These are phyloP conservation scores for Xylariaceae sp. DNA, from an alignment of 2,329 filamentous ascomycete species.

Conservation along the genomic window DNA sequence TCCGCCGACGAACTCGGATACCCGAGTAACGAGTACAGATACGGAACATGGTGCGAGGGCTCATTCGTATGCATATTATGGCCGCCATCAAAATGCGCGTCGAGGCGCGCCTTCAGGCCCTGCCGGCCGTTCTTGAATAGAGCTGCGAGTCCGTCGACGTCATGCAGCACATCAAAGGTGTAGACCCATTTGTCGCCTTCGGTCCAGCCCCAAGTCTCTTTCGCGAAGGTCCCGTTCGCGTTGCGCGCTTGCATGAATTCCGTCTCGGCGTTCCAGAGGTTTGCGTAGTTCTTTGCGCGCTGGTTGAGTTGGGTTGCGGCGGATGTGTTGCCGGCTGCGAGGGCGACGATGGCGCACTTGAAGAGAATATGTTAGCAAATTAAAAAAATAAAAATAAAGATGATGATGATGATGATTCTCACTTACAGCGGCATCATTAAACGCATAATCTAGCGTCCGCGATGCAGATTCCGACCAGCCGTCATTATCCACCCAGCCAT, in stretches of 20 bases:
- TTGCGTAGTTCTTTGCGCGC: constrained; percentile 38
- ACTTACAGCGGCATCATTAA: constrained; percentile 38
- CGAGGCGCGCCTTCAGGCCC: constrained; percentile 39
- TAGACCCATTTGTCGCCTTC: constrained; percentile 48
- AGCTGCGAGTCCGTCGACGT: constrained; percentile 37
- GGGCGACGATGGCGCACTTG: constrained; percentile 36
- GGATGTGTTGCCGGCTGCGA: constrained; percentile 33
- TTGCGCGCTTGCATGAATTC: constrained; percentile 46
- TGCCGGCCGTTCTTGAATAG: constrained; percentile 35
- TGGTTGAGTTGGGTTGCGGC: constrained; percentile 31
- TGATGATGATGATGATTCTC: no score
- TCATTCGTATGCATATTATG: constrained; percentile 46
- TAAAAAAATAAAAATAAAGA: no score
- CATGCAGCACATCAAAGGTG: constrained; percentile 45
- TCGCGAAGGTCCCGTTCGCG: constrained; percentile 41
- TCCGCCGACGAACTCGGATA: constrained; percentile 37
- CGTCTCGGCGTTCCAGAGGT: constrained; percentile 40
- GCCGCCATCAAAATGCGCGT: constrained; percentile 40
- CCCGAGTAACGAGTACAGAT: constrained; percentile 41
- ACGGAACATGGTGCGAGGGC: constrained; percentile 44
- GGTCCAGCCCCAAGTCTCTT: constrained; percentile 42
- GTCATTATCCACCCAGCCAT: constrained; percentile 45
- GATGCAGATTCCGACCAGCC: constrained; percentile 43
- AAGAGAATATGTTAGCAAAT: neutral
- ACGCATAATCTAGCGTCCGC: constrained; percentile 44